phyloP scores from a whole-genome alignment of 306 rosid genomes.

The Calophaca sinica region DNA sequence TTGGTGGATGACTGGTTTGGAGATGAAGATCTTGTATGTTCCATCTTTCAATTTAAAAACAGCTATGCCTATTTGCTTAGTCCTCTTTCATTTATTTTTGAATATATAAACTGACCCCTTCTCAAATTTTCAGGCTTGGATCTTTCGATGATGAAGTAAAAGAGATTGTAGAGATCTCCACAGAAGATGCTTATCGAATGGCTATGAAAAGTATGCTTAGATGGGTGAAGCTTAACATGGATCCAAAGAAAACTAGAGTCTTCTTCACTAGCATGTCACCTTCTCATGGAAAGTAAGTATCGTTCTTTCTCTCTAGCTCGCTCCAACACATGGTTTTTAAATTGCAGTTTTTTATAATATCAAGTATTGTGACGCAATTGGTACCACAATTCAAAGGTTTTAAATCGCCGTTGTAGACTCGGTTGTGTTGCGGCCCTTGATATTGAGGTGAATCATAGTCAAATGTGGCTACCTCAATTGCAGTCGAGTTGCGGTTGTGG shows the following conservation, averaged over 20 bases:
- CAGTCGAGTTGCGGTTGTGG: too few species aligned
- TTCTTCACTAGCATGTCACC: conserved; percentile 99
- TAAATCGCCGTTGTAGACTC: too few species aligned
- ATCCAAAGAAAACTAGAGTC: conserved; percentile 86
- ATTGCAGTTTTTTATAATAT: too few species aligned
- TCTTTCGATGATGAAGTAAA: conserved; percentile 83
- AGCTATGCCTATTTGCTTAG: background rate
- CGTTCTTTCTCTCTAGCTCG: background rate
- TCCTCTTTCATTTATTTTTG: background rate
- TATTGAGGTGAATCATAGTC: too few species aligned
- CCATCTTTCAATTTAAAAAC: background rate
- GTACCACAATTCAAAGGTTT: too few species aligned
- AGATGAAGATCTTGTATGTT: conserved; percentile 81
- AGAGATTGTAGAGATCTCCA: conserved; percentile 71
- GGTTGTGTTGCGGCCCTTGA: too few species aligned
- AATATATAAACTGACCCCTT: background rate
- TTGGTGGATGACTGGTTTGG: conserved; percentile 96
- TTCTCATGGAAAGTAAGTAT: conserved; percentile 76
- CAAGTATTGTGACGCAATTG: too few species aligned
- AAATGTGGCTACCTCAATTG: too few species aligned
- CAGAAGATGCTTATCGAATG: conserved; percentile 92
- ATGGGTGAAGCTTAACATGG: conserved; percentile 89
- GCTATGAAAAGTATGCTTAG: conserved; percentile 92
- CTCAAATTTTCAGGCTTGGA: conserved; percentile 63
- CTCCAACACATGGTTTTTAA: too few species aligned